These are phyloP conservation scores for Phialocephala sp. DNA, from an alignment of 2,329 filamentous ascomycete species.

Conservation along the genomic window DNA sequence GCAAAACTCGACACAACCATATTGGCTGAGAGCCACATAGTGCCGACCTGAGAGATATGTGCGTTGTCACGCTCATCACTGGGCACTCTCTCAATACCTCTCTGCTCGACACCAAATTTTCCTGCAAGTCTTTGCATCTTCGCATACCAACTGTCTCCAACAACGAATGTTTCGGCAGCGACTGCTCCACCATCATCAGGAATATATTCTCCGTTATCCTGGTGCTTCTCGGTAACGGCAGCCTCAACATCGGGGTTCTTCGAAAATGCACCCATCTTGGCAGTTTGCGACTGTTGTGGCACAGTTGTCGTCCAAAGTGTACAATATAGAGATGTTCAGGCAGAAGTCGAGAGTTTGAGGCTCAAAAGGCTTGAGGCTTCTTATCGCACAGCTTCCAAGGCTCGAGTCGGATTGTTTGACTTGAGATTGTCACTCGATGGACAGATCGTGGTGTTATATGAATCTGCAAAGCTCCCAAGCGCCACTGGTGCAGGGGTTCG, in stretches of 20 bases:
- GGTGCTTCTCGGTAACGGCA: conserved; percentile 30
- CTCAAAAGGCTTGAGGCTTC: conserved; percentile 12
- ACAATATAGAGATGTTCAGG: background rate
- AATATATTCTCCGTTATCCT: conserved; percentile 33
- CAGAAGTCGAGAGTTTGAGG: background rate
- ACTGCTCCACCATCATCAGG: conserved; percentile 48
- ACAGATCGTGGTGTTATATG: conserved; percentile 28
- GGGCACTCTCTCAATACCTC: conserved; percentile 77
- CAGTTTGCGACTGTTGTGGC: conserved; percentile 8
- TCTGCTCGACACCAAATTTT: conserved; percentile 71
- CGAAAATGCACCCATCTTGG: conserved; percentile 28
- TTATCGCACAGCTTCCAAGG: conserved; percentile 11
- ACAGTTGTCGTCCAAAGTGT: background rate
- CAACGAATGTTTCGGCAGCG: conserved; percentile 62
- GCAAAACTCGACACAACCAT: conserved; percentile 63
- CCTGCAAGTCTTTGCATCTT: conserved; percentile 67
- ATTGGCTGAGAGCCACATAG: conserved; percentile 80
- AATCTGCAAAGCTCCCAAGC: conserved; percentile 22
- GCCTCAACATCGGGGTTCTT: conserved; percentile 39
- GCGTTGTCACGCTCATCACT: conserved; percentile 70
- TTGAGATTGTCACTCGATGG: conserved; percentile 19
- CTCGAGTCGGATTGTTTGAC: conserved; percentile 15
- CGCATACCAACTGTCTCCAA: conserved; percentile 61
- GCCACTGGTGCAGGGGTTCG: conserved; percentile 28
- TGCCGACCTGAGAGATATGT: conserved; percentile 70